phyloP scores from a whole-genome alignment of 176 grass and related monocot genomes.

The Poa annua region DNA sequence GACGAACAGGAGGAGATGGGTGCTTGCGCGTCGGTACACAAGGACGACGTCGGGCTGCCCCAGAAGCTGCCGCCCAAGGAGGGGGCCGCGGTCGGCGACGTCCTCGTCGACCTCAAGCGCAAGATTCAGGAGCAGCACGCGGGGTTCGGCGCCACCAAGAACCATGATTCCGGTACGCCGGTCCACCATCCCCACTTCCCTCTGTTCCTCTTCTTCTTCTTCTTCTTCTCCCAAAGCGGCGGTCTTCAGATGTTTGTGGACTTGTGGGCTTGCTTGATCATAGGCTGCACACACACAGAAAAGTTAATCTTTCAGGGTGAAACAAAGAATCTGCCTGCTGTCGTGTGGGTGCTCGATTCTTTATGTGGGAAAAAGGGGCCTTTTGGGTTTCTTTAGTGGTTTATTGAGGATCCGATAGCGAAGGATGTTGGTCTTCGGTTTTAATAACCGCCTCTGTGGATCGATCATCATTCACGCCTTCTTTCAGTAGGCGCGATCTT shows the following conservation, averaged over 20 bases:
- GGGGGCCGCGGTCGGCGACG: conserved; percentile 42
- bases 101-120: conserved; percentile 42
- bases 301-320: conserved; percentile 6
- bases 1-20: conserved; percentile 55
- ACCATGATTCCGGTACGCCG: conserved; percentile 62
- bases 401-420: conserved; percentile 32
- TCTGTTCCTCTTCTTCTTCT: not conserved
- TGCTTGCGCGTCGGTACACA: conserved; percentile 77
- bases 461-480: conserved; percentile 23
- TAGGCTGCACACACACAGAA: not conserved
- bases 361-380: conserved; percentile 26
- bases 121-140: conserved; percentile 28
- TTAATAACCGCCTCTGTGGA: conserved; percentile 17
- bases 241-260: not conserved
- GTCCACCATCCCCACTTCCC: conserved; percentile 8
- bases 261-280: conserved; percentile 23
- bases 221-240: not conserved
- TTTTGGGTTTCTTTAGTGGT: conserved; percentile 41
- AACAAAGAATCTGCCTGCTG: conserved; percentile 29
- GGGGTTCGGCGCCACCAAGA: conserved; percentile 46
- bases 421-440: conserved; percentile 10
- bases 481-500: not conserved
- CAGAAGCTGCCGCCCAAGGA: conserved; percentile 69
- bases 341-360: conserved; percentile 30
- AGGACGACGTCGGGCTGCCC: conserved; percentile 46